Conservation (phyloP, 495 filamentous ascomycete species). For the Daldinia vernicosa region DNA sequence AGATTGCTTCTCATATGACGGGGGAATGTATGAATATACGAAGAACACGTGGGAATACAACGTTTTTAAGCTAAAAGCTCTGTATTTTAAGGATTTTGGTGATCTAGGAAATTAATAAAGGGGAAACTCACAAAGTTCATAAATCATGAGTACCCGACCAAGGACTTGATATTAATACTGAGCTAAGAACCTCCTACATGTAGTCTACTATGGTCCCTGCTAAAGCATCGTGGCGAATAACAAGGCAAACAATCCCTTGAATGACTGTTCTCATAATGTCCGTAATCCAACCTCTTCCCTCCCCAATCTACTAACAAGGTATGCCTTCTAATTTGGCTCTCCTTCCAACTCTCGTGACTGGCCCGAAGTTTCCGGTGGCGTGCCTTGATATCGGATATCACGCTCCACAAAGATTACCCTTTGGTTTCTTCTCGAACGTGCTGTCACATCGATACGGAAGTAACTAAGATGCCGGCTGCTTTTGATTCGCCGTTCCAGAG, state of each 20-base stretch:
- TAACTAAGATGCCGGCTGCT: neutral
- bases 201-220: too few relatives aligned
- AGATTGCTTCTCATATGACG: too few relatives aligned
- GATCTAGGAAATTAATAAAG: neutral
- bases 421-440: neutral
- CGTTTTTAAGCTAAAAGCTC: too few relatives aligned
- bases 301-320: neutral
- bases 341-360: neutral
- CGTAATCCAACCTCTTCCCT: neutral
- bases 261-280: neutral
- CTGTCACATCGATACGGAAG: slow-evolving; percentile 6
- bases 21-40: too few relatives aligned
- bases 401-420: neutral
- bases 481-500: neutral
- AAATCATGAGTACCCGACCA: neutral
- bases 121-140: neutral
- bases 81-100: too few relatives aligned
- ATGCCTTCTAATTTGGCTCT: neutral
- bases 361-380: neutral
- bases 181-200: neutral
- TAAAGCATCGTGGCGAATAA: neutral
- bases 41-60: too few relatives aligned
- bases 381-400: neutral
- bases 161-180: neutral
- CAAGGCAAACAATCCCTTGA: neutral